Percentiles rank a stretch among this genome's conserved stretches.
These are phyloP conservation scores for Colletotrichum filicis DNA, from an alignment of 2,329 filamentous ascomycete species.

Conservation along the genomic window DNA sequence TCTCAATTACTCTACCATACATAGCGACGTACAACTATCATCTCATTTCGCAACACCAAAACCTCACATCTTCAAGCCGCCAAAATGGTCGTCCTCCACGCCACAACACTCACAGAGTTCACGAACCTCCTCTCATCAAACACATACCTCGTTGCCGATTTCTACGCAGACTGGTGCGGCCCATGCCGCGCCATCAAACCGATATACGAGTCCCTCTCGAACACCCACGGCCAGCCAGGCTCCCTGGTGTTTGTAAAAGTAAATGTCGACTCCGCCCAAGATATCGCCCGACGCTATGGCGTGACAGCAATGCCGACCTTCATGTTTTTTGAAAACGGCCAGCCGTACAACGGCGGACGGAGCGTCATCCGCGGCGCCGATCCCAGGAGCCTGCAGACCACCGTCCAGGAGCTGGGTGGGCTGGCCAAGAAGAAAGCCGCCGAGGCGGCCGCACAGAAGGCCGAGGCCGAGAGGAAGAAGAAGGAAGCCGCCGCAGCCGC, in stretches of 20 bases:
- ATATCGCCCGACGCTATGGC: conserved; percentile 60
- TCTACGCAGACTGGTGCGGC: conserved; percentile 69
- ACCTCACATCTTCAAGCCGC: too few relatives aligned
- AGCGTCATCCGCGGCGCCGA: conserved; percentile 41
- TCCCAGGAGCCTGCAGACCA: conserved; percentile 27
- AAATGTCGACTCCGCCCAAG: conserved; percentile 65
- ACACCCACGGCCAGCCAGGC: conserved; percentile 47
- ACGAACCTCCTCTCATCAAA: conserved; percentile 58
- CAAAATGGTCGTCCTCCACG: conserved; percentile 47
- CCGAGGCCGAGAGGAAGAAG: conserved; percentile 30
- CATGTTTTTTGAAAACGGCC: conserved; percentile 67
- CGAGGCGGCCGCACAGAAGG: conserved; percentile 43
- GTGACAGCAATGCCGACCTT: conserved; percentile 70
- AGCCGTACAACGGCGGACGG: conserved; percentile 56
- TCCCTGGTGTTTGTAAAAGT: conserved; percentile 67
- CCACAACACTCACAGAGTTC: conserved; percentile 58
- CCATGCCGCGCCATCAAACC: conserved; percentile 71
- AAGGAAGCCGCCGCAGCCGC: conserved; percentile 11
- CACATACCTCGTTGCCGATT: conserved; percentile 66
- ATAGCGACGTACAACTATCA: not conserved
- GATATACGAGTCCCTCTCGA: conserved; percentile 61
- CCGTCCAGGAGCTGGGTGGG: conserved; percentile 24
- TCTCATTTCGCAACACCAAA: not conserved
- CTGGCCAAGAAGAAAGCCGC: conserved; percentile 40
- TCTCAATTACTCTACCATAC: not conserved